Evolutionary conservation across 495 filamentous ascomycete genomes (phyloP).

Genomic region (Hyaloscypha bicolor): DNA sequence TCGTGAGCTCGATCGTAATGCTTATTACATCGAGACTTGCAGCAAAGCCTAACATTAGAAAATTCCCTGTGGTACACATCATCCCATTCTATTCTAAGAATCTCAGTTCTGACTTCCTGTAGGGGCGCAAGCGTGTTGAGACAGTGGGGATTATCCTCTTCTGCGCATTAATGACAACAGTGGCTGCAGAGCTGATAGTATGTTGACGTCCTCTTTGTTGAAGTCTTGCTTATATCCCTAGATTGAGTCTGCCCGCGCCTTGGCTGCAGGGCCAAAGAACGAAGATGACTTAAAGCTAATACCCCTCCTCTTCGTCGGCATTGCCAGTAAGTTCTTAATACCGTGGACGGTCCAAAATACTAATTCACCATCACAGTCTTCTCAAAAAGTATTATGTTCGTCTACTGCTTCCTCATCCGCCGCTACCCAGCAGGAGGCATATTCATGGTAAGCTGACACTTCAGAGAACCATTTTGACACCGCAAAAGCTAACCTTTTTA

Average conservation of each 20-base stretch:
- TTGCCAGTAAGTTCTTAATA: conserved; percentile 46
- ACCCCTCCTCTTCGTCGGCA: conserved; percentile 52
- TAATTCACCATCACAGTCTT: conserved; percentile 39
- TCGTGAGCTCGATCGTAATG: conserved; percentile 60
- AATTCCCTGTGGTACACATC: conserved; percentile 52
- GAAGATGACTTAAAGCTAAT: conserved; percentile 47
- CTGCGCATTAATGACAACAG: conserved; percentile 60
- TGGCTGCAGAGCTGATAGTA: conserved; percentile 55
- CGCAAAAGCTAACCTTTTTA: background rate
- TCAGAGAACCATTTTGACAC: background rate
- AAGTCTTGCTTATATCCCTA: background rate
- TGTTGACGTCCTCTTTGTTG: conserved; percentile 20
- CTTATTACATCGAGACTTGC: conserved; percentile 54
- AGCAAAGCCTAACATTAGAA: conserved; percentile 53
- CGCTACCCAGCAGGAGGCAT: conserved; percentile 55
- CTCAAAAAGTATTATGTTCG: conserved; percentile 48
- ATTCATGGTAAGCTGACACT: conserved; percentile 45
- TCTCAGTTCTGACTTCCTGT: conserved; percentile 19
- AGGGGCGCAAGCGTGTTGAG: conserved; percentile 56
- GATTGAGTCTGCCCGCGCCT: conserved; percentile 52
- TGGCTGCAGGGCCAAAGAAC: conserved; percentile 43
- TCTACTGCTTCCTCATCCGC: conserved; percentile 54
- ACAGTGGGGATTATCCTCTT: conserved; percentile 62
- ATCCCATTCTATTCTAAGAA: conserved; percentile 9
- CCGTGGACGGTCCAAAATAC: background rate